phyloP scores from a whole-genome alignment of 1,284 basidiomycete species.

The Papiliotrema flavescens region DNA sequence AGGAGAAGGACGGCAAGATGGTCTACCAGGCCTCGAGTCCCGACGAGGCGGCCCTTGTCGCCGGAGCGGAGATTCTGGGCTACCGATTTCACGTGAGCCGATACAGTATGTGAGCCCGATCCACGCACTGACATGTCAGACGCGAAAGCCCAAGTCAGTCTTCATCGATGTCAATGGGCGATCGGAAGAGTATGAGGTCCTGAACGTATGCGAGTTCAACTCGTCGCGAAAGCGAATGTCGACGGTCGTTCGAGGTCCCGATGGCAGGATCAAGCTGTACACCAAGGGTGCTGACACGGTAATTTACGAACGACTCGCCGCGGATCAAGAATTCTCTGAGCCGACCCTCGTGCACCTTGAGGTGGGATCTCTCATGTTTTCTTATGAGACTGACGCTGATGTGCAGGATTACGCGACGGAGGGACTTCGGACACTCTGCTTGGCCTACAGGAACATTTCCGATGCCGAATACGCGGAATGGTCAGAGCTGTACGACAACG shows the following conservation, averaged over 20 bases:
- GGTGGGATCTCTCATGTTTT: conserved; percentile 51
- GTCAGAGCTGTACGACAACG: conserved; percentile 81
- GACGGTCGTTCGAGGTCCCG: conserved; percentile 79
- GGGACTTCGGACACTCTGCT: conserved; percentile 91
- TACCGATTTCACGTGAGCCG: conserved; percentile 84
- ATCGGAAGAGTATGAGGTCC: conserved; percentile 77
- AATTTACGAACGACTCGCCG: conserved; percentile 78
- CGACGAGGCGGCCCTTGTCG: conserved; percentile 93
- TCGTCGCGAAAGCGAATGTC: conserved; percentile 98
- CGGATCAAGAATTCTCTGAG: conserved; percentile 77
- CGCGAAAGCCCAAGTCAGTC: conserved; percentile 90
- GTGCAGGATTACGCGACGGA: conserved; percentile 89
- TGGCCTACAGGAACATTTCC: conserved; percentile 87
- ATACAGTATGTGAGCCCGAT: conserved; percentile 1
- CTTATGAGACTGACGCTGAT: not conserved
- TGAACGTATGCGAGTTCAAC: conserved; percentile 99
- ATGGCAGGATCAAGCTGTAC: conserved; percentile 90
- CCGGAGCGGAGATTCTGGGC: conserved; percentile 86
- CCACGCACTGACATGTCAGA: conserved; percentile 54
- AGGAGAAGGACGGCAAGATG: conserved; percentile 74
- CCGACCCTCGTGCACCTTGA: conserved; percentile 87
- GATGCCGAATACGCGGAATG: conserved; percentile 88
- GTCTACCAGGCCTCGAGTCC: conserved; percentile 96
- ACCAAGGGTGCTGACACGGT: conserved; percentile 99
- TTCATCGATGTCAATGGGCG: conserved; percentile 77